phyloP scores from a whole-genome alignment of 768 basidiomycete genomes.

The Pleurotus citrinopileatus region DNA sequence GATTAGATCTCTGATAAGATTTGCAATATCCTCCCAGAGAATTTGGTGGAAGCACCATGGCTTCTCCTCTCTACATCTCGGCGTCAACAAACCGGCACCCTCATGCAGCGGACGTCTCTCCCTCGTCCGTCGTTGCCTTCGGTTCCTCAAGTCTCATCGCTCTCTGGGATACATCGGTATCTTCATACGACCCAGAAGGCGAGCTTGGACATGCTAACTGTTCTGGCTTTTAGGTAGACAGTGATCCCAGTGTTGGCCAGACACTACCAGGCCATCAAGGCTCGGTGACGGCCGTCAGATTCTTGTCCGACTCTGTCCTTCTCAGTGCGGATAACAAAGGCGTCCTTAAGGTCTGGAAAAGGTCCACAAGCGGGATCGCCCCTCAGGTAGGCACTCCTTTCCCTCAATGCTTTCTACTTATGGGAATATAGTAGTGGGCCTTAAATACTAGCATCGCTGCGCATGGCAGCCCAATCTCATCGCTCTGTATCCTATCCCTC shows the following conservation, averaged over 20 bases:
- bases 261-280: slow-evolving; percentile 79
- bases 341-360: slow-evolving; percentile 59
- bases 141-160: slow-evolving; percentile 44
- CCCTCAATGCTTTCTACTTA: slow-evolving; percentile 17
- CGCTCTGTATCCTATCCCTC: slow-evolving; percentile 45
- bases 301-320: slow-evolving; percentile 49
- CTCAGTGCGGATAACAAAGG: slow-evolving; percentile 80
- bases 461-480: slow-evolving; percentile 69
- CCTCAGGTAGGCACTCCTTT: slow-evolving; percentile 34
- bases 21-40: too few species aligned
- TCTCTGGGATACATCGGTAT: slow-evolving; percentile 42
- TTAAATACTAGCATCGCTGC: slow-evolving; percentile 42
- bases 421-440: slow-evolving; percentile 52
- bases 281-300: slow-evolving; percentile 74
- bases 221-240: slow-evolving; percentile 34
- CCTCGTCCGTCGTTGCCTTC: slow-evolving; percentile 40
- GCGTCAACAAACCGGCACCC: slow-evolving; percentile 47
- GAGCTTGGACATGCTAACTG: slow-evolving; percentile 12
- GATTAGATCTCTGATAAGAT: neutral
- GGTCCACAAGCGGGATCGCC: slow-evolving; percentile 21
- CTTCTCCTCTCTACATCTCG: slow-evolving; percentile 38
- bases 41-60: too few species aligned
- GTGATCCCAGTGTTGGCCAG: slow-evolving; percentile 52
- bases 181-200: too few species aligned
- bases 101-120: slow-evolving; percentile 46